Evolutionary conservation across 2,329 filamentous ascomycete genomes (phyloP), one percentile per base, ranked within the genome.

Genomic region (Talaromyces sp.): DNA sequence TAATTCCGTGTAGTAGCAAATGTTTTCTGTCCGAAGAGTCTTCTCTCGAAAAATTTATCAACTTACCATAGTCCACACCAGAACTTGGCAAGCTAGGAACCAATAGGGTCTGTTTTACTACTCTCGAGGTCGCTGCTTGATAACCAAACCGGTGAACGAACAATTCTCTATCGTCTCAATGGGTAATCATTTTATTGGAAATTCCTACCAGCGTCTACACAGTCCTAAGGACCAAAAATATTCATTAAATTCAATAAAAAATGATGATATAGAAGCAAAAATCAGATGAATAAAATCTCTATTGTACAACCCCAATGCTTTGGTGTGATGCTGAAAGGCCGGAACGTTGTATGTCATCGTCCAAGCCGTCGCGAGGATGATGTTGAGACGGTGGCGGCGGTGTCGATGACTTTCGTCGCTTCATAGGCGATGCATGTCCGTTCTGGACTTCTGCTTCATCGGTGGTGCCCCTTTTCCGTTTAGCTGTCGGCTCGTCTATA

Each of bases 401-500:
- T 17, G 65, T 61, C n/a, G 62, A 56, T 19, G 65, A 67, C 35
- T 64, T 67, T 27, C 43, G 62, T 49, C 62, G 61, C 35, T 67
- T 67, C 17, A 61, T 52, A 31, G 65, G 65, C 37, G 76, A 80
- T 1, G 80, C 78, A 33, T 82, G 67, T n/a, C 68, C 69, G 22
- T 70, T 69, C 15, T 69, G 68, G 25, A 66, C 69, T 27, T 47
- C 60, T 49, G 35, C 68, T 62, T 69, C 72, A 61, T 73, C 73
- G 62, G 68, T 71, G 61, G 73, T 73, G 33, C 69, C 66, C 27
- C 66, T 60, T 49, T 67, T 92, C 10, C 90, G 85, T 75, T 92
- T 92, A 58, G 85, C 79, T 31, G 73, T 69, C 22, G 66, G 69
- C 17, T 70, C 50, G 41, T 61, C 39, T 75, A 62, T 83, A 83